Conservation (phyloP, 306 rosid species). For the Ormosia semicastrata region DNA sequence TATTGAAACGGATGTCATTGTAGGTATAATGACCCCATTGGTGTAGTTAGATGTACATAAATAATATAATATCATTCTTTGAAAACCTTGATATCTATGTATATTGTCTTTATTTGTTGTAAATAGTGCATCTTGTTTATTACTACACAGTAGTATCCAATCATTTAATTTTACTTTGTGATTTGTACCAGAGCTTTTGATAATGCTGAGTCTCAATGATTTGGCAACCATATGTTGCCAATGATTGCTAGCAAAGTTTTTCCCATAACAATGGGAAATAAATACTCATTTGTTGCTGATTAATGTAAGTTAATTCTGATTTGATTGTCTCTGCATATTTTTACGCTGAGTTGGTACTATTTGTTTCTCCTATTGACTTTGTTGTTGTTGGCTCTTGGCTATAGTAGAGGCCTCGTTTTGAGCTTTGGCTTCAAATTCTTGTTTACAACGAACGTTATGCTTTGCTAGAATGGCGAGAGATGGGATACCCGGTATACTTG, state of each 20-base stretch:
- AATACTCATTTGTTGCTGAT: not conserved
- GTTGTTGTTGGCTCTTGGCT: not conserved
- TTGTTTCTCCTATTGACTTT: not conserved
- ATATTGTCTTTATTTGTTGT: constrained; percentile 40
- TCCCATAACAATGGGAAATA: not conserved
- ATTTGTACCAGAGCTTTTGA: not conserved
- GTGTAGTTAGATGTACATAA: constrained; percentile 39
- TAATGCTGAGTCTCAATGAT: not conserved
- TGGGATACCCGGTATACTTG: not conserved
- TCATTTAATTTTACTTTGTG: constrained; percentile 3
- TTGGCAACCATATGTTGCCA: not conserved
- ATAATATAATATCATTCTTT: constrained; percentile 46
- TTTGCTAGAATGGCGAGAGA: not conserved
- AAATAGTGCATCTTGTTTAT: constrained; percentile 23
- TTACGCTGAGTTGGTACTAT: not conserved
- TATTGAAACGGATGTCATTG: constrained; percentile 22
- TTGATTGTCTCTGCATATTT: not conserved
- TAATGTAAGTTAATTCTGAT: not conserved
- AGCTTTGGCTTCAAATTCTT: not conserved
- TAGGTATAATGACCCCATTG: constrained; percentile 32
- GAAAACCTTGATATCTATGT: constrained; percentile 26
- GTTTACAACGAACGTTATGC: not conserved
- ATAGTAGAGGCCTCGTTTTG: not conserved
- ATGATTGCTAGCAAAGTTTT: constrained; percentile 3
- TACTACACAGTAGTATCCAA: not conserved